Percentiles rank a stretch among this genome's conserved stretches.
Evolutionary conservation across 768 basidiomycete genomes (phyloP).

Genomic region (Mycena chlorophos): DNA sequence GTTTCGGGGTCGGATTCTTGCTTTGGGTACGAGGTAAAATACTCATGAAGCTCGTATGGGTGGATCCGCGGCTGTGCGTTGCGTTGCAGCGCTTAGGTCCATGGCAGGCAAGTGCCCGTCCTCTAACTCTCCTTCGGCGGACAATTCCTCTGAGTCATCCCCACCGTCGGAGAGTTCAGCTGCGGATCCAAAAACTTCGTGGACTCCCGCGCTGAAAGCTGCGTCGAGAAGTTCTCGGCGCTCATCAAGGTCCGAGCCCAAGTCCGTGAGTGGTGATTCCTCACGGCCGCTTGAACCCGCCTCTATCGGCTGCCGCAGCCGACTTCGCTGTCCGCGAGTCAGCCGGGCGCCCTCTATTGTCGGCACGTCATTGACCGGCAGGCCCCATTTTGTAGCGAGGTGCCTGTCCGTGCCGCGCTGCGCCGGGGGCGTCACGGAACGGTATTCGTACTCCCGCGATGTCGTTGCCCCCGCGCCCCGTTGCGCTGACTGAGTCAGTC

Average conservation of each 20-base stretch:
- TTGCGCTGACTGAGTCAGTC: background rate
- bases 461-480: background rate
- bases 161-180: background rate
- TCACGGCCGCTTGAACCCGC: too few relatives aligned
- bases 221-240: background rate
- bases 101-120: background rate
- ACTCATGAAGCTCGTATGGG: background rate
- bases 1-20: background rate
- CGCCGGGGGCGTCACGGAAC: background rate
- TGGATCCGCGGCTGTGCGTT: background rate
- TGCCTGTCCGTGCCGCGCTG: background rate
- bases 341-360: background rate
- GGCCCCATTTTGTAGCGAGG: background rate
- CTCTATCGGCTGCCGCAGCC: background rate
- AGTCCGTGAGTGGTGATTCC: background rate
- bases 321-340: background rate
- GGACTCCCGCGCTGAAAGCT: background rate
- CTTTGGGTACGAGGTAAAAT: background rate
- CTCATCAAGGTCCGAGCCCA: background rate
- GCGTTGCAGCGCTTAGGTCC: background rate
- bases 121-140: background rate
- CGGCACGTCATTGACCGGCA: background rate
- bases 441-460: background rate
- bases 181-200: background rate
- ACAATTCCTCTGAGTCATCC: background rate